phyloP scores from a whole-genome alignment of 192 early-diverging fungal genomes.

The Linnemannia hyalina region DNA sequence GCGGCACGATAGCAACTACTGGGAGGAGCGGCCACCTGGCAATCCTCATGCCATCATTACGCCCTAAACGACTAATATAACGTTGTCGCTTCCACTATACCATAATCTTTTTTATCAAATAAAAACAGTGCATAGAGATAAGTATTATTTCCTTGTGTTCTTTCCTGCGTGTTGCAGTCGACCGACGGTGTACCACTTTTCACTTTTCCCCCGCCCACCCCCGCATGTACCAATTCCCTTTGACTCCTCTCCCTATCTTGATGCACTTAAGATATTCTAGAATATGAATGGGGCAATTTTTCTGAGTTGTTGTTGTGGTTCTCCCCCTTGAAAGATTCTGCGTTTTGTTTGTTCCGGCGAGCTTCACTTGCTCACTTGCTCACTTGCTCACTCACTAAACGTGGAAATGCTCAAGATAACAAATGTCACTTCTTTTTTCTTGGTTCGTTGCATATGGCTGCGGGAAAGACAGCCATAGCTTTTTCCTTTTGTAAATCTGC shows the following conservation, averaged over 20 bases:
- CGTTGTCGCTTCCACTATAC: not conserved
- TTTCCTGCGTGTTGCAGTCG: not conserved
- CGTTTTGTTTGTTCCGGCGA: slow-evolving; percentile 1
- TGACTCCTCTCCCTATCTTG: no score
- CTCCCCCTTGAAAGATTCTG: not conserved
- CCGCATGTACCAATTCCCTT: not conserved
- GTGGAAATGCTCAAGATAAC: not conserved
- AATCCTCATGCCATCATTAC: slow-evolving; percentile 28
- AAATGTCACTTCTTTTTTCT: not conserved
- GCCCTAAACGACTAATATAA: not conserved
- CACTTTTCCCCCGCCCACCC: not conserved
- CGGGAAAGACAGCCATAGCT: not conserved
- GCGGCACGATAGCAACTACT: slow-evolving; percentile 10
- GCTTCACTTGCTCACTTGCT: not conserved
- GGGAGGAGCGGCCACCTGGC: slow-evolving; percentile 28
- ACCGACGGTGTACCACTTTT: not conserved
- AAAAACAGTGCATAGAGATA: not conserved
- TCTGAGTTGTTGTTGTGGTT: not conserved
- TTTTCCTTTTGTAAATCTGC: not conserved
- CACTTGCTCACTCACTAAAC: not conserved
- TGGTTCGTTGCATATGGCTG: not conserved
- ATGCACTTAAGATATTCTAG: no score
- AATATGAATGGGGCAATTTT: no score
- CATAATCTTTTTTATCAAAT: not conserved
- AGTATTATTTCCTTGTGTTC: no score